A percentile compares a stretch with the other conserved stretches of the same genome.
Conservation (phyloP, 371 early-diverging fungal genomes). For the Rhizopus stolonifer region DNA sequence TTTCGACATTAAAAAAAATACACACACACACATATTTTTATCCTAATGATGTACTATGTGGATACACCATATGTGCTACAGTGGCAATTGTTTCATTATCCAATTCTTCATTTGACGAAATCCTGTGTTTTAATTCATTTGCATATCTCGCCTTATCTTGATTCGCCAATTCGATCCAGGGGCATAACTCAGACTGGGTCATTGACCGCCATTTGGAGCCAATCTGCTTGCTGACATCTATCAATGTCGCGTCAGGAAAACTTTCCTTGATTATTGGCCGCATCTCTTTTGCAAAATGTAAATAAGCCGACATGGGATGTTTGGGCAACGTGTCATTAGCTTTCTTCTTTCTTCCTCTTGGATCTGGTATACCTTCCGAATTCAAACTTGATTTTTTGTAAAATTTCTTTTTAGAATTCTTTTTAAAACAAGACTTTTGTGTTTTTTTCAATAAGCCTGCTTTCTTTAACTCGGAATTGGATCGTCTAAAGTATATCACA, state of each 20-base stretch:
- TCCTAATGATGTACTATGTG: no score
- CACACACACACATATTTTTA: no score
- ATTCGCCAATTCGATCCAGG: constrained; percentile 64
- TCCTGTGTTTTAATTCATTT: constrained; percentile 54
- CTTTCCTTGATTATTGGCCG: constrained; percentile 58
- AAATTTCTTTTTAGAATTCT: neutral
- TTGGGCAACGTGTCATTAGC: constrained; percentile 71
- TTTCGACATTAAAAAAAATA: no score
- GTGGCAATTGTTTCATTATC: constrained; percentile 25
- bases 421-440: constrained; percentile 1
- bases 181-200: constrained; percentile 46
- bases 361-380: constrained; percentile 34
- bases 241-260: constrained; percentile 57
- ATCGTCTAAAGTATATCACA: constrained; percentile 63
- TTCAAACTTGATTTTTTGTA: constrained; percentile 20
- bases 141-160: constrained; percentile 76
- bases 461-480: constrained; percentile 59
- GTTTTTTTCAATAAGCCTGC: constrained; percentile 41
- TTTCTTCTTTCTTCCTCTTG: constrained; percentile 61
- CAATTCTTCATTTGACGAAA: constrained; percentile 12
- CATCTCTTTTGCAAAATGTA: constrained; percentile 65
- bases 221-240: constrained; percentile 65
- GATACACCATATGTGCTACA: constrained; percentile 26
- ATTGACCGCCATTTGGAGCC: constrained; percentile 66
- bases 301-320: constrained; percentile 77